Conservation (phyloP, 441 rosid species). For the Sinapis alba region DNA sequence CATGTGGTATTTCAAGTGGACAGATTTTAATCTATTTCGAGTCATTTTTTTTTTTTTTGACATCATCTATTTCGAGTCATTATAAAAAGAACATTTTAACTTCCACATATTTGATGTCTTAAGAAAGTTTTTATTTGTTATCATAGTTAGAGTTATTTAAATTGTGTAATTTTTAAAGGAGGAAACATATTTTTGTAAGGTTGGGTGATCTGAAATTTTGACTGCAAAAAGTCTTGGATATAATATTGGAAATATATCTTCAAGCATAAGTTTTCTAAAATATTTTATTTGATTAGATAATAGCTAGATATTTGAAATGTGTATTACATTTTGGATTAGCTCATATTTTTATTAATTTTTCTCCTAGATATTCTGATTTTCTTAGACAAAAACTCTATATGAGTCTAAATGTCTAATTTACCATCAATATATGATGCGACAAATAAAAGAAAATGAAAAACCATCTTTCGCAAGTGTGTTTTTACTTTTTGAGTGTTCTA, state of each 20-base stretch:
- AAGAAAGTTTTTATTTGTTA: not conserved
- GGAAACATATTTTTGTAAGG: not conserved
- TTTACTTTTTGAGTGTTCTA: not conserved
- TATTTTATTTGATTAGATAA: not conserved
- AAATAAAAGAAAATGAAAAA: not conserved
- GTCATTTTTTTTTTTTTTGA: no score
- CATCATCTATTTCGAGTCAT: not conserved
- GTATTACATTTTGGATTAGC: not conserved
- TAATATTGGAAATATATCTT: not conserved
- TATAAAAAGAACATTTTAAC: not conserved
- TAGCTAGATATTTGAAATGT: not conserved
- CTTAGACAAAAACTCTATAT: not conserved
- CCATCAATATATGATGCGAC: not conserved
- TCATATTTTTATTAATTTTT: not conserved
- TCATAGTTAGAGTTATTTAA: not conserved
- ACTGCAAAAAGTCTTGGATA: not conserved
- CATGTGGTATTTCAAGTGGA: not conserved
- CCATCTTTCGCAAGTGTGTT: not conserved
- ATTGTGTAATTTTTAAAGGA: not conserved
- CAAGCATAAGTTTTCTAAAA: not conserved
- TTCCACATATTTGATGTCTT: not conserved
- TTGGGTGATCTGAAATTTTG: constrained; percentile 29
- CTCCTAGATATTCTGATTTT: not conserved
- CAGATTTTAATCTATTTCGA: not conserved
- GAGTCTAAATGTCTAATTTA: not conserved